phyloP scores from a whole-genome alignment of 2,329 filamentous ascomycete species.

The Microdochium bolleyi region DNA sequence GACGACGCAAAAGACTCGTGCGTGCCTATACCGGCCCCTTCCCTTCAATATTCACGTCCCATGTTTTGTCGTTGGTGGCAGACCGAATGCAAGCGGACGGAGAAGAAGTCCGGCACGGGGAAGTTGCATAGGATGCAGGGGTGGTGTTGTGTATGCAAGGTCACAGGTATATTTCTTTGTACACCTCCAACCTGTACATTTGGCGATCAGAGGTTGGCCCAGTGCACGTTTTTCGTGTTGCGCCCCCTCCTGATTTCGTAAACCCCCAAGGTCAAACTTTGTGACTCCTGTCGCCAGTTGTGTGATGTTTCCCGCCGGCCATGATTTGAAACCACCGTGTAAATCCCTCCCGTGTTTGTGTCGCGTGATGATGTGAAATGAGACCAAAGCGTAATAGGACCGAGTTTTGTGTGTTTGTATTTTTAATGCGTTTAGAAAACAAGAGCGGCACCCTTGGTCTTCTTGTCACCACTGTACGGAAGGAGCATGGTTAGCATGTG shows the following conservation, averaged over 20 bases:
- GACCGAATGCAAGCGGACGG: no score
- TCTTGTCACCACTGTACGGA: constrained; percentile 93
- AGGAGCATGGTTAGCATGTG: constrained; percentile 29
- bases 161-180: no score
- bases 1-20: no score
- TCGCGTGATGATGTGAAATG: constrained; percentile 16
- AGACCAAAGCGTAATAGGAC: constrained; percentile 27
- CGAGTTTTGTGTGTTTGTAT: constrained; percentile 15
- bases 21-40: no score
- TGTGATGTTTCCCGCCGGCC: background rate
- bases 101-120: no score
- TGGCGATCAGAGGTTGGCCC: background rate
- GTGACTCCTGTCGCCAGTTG: background rate
- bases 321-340: constrained; percentile 1
- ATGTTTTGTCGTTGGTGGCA: no score
- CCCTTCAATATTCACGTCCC: no score
- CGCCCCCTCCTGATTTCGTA: background rate
- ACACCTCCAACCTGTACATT: no score
- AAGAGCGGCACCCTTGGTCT: constrained; percentile 99
- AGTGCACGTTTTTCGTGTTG: background rate
- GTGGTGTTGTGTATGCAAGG: no score
- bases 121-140: no score
- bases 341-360: background rate
- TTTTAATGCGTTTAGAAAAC: constrained; percentile 79
- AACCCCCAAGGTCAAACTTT: background rate